phyloP scores from a whole-genome alignment of 371 early-diverging fungal species.

The Circinella minor region DNA sequence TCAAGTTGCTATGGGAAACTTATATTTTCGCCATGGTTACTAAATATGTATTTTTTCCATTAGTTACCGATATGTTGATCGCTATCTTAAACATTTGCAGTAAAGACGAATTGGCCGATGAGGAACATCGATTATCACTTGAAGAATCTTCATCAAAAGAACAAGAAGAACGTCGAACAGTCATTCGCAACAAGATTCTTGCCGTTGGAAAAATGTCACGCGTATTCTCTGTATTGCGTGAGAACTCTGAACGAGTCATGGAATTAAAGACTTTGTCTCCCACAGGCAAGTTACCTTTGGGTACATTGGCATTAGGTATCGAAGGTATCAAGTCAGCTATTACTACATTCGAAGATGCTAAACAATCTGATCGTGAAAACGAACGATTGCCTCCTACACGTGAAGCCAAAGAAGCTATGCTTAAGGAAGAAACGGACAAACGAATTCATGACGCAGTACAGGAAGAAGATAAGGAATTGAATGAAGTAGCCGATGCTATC shows the following conservation, averaged over 20 bases:
- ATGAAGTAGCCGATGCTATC: slow-evolving; percentile 51
- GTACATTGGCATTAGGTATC: slow-evolving; percentile 86
- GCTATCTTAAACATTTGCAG: slow-evolving; percentile 92
- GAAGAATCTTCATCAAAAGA: slow-evolving; percentile 38
- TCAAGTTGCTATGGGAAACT: too few relatives aligned
- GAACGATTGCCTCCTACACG: slow-evolving; percentile 88
- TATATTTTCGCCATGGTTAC: too few relatives aligned
- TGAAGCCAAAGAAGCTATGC: slow-evolving; percentile 25
- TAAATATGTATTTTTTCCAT: too few relatives aligned
- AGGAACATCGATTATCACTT: slow-evolving; percentile 35
- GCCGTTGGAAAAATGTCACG: slow-evolving; percentile 92
- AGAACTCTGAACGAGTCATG: slow-evolving; percentile 88
- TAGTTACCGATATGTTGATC: slow-evolving; percentile 94
- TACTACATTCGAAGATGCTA: slow-evolving; percentile 91
- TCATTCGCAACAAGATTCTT: slow-evolving; percentile 89
- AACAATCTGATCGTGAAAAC: slow-evolving; percentile 85
- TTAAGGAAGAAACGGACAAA: slow-evolving; percentile 56
- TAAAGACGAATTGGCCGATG: slow-evolving; percentile 73
- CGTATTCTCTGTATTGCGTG: slow-evolving; percentile 86
- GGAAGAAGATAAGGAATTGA: slow-evolving; percentile 48
- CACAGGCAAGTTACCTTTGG: slow-evolving; percentile 79
- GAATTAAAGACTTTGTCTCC: slow-evolving; percentile 93
- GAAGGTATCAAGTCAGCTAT: slow-evolving; percentile 92
- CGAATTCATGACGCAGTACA: slow-evolving; percentile 54
- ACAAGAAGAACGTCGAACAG: slow-evolving; percentile 67